Percentiles rank a stretch among this genome's conserved stretches.
These are phyloP conservation scores for Kingdonia uniflora DNA, from an alignment of 164 flowering plant species.

Conservation along the genomic window DNA sequence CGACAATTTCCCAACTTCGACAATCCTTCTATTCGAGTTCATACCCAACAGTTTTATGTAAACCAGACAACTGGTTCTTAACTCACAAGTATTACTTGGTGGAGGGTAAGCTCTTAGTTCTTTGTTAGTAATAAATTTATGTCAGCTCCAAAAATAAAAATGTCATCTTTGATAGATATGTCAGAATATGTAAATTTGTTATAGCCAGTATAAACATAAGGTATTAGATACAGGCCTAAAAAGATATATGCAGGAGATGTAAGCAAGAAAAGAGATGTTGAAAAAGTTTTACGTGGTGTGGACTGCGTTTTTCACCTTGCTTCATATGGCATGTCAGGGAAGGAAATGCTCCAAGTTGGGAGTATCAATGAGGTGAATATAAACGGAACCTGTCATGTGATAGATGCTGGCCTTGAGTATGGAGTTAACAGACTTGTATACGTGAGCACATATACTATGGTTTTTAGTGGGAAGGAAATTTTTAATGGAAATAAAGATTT, in stretches of 20 bases:
- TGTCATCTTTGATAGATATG: no score
- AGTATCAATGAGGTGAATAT: constrained; percentile 79
- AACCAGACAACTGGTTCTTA: no score
- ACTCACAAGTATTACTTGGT: no score
- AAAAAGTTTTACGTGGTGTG: constrained; percentile 54
- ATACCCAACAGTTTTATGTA: no score
- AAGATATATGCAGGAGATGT: constrained; percentile 58
- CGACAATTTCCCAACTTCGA: no score
- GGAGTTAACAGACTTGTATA: constrained; percentile 75
- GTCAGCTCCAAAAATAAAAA: no score
- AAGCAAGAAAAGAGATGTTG: constrained; percentile 51
- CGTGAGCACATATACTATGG: constrained; percentile 85
- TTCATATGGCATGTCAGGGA: constrained; percentile 93
- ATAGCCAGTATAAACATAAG: no score
- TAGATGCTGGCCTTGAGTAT: constrained; percentile 62
- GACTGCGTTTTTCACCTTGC: constrained; percentile 96
- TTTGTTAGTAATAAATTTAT: no score
- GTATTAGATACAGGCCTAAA: no score
- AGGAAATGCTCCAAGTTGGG: constrained; percentile 83
- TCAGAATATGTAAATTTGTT: no score
- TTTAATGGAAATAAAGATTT: constrained; percentile 70
- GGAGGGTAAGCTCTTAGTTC: no score
- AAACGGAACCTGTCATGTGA: constrained; percentile 65
- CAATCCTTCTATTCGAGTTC: no score
- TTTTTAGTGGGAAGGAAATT: constrained; percentile 78